Evolutionary conservation across 2,329 filamentous ascomycete species (phyloP).

Genomic region (Fusarium longipes): DNA sequence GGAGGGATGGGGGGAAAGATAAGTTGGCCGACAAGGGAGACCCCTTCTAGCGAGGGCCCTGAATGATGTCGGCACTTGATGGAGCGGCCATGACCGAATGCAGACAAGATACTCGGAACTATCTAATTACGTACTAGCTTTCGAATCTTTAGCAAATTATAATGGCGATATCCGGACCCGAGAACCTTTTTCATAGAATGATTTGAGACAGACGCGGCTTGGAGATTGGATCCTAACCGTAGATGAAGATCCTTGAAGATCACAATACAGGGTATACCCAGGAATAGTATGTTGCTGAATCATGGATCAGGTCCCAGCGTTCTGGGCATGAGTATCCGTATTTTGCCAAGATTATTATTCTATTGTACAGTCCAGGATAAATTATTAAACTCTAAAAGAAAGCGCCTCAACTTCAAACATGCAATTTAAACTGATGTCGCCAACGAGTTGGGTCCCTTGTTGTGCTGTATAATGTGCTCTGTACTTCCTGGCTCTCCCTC

Average conservation of each 20-base stretch:
- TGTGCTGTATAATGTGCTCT: conserved; percentile 16
- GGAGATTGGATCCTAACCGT: not conserved
- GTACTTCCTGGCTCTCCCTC: conserved; percentile 23
- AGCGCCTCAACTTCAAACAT: not conserved
- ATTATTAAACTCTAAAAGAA: conserved; percentile 4
- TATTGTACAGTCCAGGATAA: not conserved
- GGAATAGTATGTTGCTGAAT: conserved; percentile 1
- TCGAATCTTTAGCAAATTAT: not conserved
- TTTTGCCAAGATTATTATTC: not conserved
- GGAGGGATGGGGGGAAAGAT: conserved; percentile 18
- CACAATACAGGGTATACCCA: conserved; percentile 14
- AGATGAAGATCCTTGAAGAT: conserved; percentile 6
- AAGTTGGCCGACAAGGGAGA: conserved; percentile 36
- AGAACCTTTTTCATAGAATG: not conserved
- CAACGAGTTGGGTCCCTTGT: conserved; percentile 19
- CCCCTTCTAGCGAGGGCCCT: not conserved
- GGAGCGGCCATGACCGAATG: conserved; percentile 17
- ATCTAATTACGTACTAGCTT: conserved; percentile 18
- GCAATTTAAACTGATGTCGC: conserved; percentile 22
- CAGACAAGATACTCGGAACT: not conserved
- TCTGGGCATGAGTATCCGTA: not conserved
- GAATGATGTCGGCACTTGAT: not conserved
- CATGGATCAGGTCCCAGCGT: conserved; percentile 1
- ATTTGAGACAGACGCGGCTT: not conserved
- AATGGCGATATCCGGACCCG: not conserved